Base-by-base conservation (phyloP, 164 flowering plant genomes). In the Santalum album region DNA sequence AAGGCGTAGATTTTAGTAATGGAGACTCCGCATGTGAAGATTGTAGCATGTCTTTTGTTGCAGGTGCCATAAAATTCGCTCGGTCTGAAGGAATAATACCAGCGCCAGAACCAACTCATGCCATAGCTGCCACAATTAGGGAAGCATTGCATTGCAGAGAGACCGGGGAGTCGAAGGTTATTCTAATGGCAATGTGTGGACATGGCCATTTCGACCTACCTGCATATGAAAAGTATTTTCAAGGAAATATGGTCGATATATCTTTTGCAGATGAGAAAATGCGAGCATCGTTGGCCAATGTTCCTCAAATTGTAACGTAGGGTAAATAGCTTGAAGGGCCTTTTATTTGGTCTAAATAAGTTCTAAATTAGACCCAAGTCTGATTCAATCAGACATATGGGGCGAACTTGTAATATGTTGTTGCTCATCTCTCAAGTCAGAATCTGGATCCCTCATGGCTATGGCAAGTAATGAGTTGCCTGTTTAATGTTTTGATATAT, bases 181-280 rank as follows among this genome's bases (percentile, higher is more conserved):
- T 89, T 51, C 82, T 89, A 17, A 84, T 72, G 79, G 96, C 96
- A 50, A 78, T 92, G 95, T 89, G 96, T 62, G 99, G 96, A 18
- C 99, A 92, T 71, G 99, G 96, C 25, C 99, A 92, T 69, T 92
- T 92, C 63, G 99, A 92, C 71, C 73, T 87, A 51, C 72, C 96
- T 6, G 67, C 96, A 57, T 92, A 92, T 58, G 99, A 92, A 40
- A 89, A 89, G 65, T 92, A 81, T 57, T 58, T 92, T 64, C 84
- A 83, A 60, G 99, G 99, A 48, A 66, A 66, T 7, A 72, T 92
- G 81, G 81, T 77, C 12, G 99, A 92, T 62, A 70, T 87, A 50
- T 69, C 84, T 12, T 92, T 81, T 55, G 56, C 69, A 1, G 80
- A 83, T 40, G 82, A 81, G 57, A 80, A 71, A 58, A 69, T 83